Conservation (phyloP, 345 rosid genomes). For the Camelina sativa region DNA sequence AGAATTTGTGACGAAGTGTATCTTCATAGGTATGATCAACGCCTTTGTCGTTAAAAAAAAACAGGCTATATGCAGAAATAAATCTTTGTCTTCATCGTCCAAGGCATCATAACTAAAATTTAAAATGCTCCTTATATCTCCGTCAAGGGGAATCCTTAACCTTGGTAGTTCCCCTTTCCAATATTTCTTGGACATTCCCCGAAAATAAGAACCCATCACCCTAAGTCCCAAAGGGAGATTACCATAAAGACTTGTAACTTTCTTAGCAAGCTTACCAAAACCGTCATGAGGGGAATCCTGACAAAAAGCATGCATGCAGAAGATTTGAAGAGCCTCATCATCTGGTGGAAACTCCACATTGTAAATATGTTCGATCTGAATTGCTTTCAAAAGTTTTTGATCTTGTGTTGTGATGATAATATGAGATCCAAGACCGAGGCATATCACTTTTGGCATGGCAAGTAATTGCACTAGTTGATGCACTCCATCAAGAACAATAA, state of each 20-base stretch:
- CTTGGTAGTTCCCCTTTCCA: neutral
- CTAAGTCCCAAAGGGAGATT: neutral
- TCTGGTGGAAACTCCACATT: neutral
- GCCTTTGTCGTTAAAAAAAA: neutral
- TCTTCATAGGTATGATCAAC: neutral
- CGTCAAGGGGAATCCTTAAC: neutral
- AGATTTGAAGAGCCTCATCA: neutral
- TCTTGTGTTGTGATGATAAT: neutral
- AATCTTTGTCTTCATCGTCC: neutral
- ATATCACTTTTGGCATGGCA: neutral
- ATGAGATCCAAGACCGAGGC: neutral
- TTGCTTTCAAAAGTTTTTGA: neutral
- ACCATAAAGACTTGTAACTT: neutral
- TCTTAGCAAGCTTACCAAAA: neutral
- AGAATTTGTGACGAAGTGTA: neutral
- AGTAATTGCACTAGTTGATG: neutral
- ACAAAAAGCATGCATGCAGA: neutral
- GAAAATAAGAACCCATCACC: neutral
- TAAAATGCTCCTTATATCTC: neutral
- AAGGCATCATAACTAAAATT: neutral
- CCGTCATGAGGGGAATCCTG: neutral
- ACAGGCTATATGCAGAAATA: neutral
- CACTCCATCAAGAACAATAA: constrained; percentile 4
- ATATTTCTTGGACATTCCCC: neutral
- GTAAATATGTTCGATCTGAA: neutral